phyloP scores from a whole-genome alignment of 257 asterid genomes.

The Jaltomata sinuosa region DNA sequence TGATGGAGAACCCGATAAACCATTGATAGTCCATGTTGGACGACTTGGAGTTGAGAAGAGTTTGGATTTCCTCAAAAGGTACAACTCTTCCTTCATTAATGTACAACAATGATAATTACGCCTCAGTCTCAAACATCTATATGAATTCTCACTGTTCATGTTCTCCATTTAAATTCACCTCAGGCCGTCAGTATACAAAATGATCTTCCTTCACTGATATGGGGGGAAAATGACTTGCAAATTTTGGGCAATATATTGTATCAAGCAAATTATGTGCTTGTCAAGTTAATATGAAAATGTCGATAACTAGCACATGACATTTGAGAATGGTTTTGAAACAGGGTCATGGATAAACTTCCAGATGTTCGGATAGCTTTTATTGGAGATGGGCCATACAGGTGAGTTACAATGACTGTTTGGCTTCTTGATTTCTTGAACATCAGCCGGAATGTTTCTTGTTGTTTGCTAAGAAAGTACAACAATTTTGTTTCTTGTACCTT shows the following conservation, averaged over 20 bases:
- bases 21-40: conserved; percentile 89
- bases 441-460: background rate
- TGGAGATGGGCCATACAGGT: conserved; percentile 98
- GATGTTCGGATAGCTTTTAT: conserved; percentile 82
- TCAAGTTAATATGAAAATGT: background rate
- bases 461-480: background rate
- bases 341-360: conserved; percentile 86
- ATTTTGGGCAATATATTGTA: background rate
- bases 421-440: background rate
- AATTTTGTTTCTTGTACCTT: background rate
- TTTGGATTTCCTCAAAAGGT: conserved; percentile 89
- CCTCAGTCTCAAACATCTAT: background rate
- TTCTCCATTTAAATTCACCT: background rate
- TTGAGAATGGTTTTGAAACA: conserved; percentile 27
- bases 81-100: background rate
- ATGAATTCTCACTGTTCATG: background rate
- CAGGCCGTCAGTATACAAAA: background rate
- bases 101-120: background rate
- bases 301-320: background rate
- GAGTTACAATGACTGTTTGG: conserved; percentile 8
- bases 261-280: background rate
- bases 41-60: conserved; percentile 93
- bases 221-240: background rate
- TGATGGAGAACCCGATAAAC: conserved; percentile 80
- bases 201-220: background rate